Base-by-base conservation (phyloP, 148 eudicot genomes). In the Agrostemma githago region DNA sequence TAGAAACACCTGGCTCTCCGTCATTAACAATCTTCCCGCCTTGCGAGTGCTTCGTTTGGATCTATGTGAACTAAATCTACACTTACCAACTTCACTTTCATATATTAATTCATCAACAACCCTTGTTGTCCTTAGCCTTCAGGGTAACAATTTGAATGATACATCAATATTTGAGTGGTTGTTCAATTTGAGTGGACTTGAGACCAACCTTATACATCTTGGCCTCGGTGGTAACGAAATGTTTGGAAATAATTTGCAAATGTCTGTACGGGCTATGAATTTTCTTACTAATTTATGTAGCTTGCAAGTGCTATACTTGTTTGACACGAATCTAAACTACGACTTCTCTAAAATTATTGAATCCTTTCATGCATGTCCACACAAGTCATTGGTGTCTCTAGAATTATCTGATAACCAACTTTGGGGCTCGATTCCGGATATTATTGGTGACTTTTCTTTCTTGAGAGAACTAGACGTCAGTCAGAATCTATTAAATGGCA, bases 381-480 rank as follows among this genome's bases (percentile, higher is more conserved):
- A 56, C 53, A 72, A 60, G 37, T n/a, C 75, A 21, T 48, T 70
- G n/a, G 48, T 15, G 60, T 11, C n/a, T 38, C 65, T 82, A 20
- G 42, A 61, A 38, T 72, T 82, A 48, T n/a, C 54, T 3, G 1
- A 0, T 0, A 79, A 79, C 53, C 67, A 46, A 1, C 42, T 82
- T 10, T 62, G 70, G 62, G 85, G 82, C 38, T 72, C 76, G 6
- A 37, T 85, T 15, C 85, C 83, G 3, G 74, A 85, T 26, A 26
- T 0, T 26, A 26, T 26, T 26, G 34, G 34, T 1, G 1, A 16
- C 20, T 76, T 82, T 65, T 43, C 68, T 20, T 79, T 78, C 6
- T 64, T 81, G 41, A 66, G 0, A 26, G 4, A 26, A 5, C 66
- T 85, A n/a, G 0, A 16, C 3, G 42, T 80, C 4, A 2, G 5